phyloP scores from a whole-genome alignment of 768 basidiomycete genomes.

The Kwoniella pini region DNA sequence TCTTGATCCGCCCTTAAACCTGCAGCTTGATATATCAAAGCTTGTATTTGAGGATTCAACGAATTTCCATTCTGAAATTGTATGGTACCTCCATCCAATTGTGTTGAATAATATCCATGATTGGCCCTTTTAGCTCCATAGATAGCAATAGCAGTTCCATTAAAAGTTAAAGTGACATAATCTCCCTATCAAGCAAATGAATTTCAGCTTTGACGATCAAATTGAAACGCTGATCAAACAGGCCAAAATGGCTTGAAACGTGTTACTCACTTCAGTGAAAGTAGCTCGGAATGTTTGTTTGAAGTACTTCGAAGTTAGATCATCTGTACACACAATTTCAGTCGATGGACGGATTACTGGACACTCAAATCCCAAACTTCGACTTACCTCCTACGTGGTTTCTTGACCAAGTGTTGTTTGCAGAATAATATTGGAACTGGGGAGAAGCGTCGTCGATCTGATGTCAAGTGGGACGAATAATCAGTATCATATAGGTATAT shows the following conservation, averaged over 20 bases:
- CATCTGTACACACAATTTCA: background rate
- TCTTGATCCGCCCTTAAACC: conserved; percentile 19
- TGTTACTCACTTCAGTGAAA: conserved; percentile 12
- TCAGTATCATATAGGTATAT: background rate
- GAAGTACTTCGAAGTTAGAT: conserved; percentile 15
- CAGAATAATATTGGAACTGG: conserved; percentile 8
- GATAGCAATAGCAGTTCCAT: conserved; percentile 32
- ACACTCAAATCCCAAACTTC: background rate
- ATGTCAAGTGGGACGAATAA: too few relatives aligned
- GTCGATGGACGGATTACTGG: background rate
- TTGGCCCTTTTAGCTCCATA: conserved; percentile 32
- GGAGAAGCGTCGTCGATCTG: conserved; percentile 21
- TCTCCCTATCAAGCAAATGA: conserved; percentile 26
- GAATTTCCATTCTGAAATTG: conserved; percentile 3
- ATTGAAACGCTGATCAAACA: background rate
- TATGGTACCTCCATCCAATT: conserved; percentile 8
- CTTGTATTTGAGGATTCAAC: background rate
- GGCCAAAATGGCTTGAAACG: too few relatives aligned
- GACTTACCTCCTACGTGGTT: conserved; percentile 9
- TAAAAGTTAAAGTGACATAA: conserved; percentile 29
- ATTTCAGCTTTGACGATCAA: background rate
- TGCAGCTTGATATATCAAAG: conserved; percentile 8
- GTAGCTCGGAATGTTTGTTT: conserved; percentile 17
- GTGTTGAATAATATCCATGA: conserved; percentile 28
- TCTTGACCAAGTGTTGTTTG: background rate